Evolutionary conservation across 208 protist species (phyloP), one percentile per base, ranked within the genome.

Genomic region (Trypanosoma boissoni): DNA sequence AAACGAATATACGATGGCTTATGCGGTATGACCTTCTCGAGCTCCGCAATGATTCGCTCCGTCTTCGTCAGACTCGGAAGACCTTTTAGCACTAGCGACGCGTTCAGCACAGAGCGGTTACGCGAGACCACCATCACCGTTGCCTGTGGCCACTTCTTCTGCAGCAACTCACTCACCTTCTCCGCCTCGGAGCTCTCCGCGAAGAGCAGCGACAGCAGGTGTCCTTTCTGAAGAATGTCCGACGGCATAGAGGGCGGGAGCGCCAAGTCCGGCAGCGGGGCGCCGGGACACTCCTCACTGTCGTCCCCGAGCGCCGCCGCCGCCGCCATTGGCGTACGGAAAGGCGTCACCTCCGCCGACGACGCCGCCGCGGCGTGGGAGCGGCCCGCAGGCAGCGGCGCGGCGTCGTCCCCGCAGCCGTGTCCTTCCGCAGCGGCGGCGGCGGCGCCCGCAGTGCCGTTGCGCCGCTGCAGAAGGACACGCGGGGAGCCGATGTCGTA

Each of bases 1-100:
- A 93, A 69, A 3, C 86, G 83, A 52, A 91, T 80, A 58, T 93
- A 93, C 6, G 86, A 91, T n/a, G 81, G 80, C 20, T 67, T 64
- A 50, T 88, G 67, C 24, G 76, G 74, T 26, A 83, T 75, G 10
- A 60, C 53, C 21, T 60, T 72, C 46, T 84, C 57, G 29, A 93
- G 54, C 57, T 81, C 83, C 7, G 74, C 71, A 43, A 93, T 57
- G 9, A 93, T 61, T 20, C 59, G 46, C 53, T 90, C 83, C 27
- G 76, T 78, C 71, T 88, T 91, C 34, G 65, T 31, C 37, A 88
- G 71, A 53, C 65, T 83, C 23, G 86, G 86, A 41, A 91, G 65
- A n/a, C 80, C 78, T 48, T 93, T 93, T 27, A 90, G 57, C 31
- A 93, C 86, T 18, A 93, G 76, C 23, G 86, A 89, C 8, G 79